phyloP scores from a whole-genome alignment of 805 yeast genomes.

The Candida chauliodis region DNA sequence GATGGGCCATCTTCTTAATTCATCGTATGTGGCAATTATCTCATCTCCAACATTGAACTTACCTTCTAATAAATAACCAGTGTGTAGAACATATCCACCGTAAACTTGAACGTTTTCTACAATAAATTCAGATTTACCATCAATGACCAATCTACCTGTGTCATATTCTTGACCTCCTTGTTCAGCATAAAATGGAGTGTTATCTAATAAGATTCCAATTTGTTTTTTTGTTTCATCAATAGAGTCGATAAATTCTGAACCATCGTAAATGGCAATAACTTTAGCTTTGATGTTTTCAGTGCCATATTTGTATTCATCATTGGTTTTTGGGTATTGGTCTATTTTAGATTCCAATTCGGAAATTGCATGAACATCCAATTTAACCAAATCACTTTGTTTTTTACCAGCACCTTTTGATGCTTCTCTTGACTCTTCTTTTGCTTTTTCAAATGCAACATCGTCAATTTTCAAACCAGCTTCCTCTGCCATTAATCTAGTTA shows the following conservation, averaged over 20 bases:
- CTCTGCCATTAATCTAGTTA: slow-evolving; percentile 97
- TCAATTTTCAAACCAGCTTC: slow-evolving; percentile 93
- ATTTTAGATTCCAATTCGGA: slow-evolving; percentile 62
- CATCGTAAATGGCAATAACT: slow-evolving; percentile 69
- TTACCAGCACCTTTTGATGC: slow-evolving; percentile 89
- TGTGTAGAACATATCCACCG: slow-evolving; percentile 94
- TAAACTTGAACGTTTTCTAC: slow-evolving; percentile 90
- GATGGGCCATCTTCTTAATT: slow-evolving; percentile 91
- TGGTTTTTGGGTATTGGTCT: slow-evolving; percentile 73
- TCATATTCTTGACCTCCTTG: slow-evolving; percentile 99
- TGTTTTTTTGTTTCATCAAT: slow-evolving; percentile 43
- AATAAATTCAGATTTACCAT: slow-evolving; percentile 80
- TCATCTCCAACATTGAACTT: slow-evolving; percentile 59
- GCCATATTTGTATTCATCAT: slow-evolving; percentile 78
- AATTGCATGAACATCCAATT: slow-evolving; percentile 88
- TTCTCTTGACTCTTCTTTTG: slow-evolving; percentile 84
- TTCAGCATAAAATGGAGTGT: slow-evolving; percentile 95
- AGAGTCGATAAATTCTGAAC: slow-evolving; percentile 54
- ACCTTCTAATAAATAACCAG: slow-evolving; percentile 84
- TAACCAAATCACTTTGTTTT: slow-evolving; percentile 55
- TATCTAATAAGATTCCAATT: slow-evolving; percentile 79
- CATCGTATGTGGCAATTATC: slow-evolving; percentile 86
- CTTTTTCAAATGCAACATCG: slow-evolving; percentile 87
- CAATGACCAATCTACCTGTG: slow-evolving; percentile 87
- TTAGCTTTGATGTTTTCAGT: slow-evolving; percentile 64